Evolutionary conservation across 1,139 yeast genomes (phyloP).

Genomic region (Entelexis sorbosivorans): DNA sequence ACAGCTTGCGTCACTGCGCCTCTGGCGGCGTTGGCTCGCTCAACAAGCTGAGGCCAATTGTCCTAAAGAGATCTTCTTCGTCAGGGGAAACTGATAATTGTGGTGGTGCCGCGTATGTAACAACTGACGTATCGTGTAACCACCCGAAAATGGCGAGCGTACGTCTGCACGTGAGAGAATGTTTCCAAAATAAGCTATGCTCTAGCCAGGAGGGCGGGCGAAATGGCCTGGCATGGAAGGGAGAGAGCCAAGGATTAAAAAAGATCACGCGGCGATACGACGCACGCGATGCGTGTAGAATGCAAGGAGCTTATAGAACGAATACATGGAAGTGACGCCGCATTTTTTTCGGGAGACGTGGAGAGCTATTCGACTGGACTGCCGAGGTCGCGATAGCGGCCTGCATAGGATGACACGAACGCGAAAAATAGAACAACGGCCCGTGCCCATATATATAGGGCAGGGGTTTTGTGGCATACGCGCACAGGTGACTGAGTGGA

Average conservation of each 20-base stretch:
- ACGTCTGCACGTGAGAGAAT: not conserved
- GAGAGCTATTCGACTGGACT: too few species aligned
- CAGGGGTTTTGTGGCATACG: not conserved
- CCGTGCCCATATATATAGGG: not conserved
- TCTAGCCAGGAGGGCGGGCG: not conserved
- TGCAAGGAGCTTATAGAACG: too few species aligned
- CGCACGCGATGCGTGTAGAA: too few species aligned
- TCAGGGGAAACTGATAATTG: too few species aligned
- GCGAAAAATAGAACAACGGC: not conserved
- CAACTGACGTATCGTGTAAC: not conserved
- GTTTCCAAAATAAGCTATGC: not conserved
- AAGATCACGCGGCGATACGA: not conserved
- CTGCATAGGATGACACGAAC: not conserved
- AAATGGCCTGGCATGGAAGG: constrained; percentile 3
- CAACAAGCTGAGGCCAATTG: too few species aligned
- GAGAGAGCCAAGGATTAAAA: not conserved
- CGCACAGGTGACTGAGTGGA: not conserved
- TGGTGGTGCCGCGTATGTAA: not conserved
- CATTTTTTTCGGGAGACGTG: too few species aligned
- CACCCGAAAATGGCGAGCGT: not conserved
- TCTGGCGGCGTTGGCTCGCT: too few species aligned
- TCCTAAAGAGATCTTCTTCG: too few species aligned
- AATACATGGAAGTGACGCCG: too few species aligned
- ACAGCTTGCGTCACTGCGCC: too few species aligned
- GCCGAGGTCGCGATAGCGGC: too few species aligned